Percentiles rank a stretch among this genome's conserved stretches.
These are phyloP conservation scores for Cladosporium austrohemisphaericum DNA, from an alignment of 2,329 filamentous ascomycete species.

Conservation along the genomic window DNA sequence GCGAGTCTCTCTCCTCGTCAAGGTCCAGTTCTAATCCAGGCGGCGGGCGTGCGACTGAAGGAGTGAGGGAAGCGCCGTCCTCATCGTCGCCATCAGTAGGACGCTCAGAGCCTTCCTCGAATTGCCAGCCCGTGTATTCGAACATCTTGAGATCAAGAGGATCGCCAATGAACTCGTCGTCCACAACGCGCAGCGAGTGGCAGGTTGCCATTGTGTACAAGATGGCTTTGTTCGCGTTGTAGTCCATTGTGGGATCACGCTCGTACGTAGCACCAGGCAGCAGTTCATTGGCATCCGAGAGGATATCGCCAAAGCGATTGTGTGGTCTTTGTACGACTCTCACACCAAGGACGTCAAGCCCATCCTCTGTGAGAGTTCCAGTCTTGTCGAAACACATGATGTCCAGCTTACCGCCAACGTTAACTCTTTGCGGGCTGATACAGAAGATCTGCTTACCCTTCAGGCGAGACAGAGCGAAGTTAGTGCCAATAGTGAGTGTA, in stretches of 20 bases:
- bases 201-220: conserved; percentile 97
- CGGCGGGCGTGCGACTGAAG: conserved; percentile 85
- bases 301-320: conserved; percentile 69
- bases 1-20: conserved; percentile 46
- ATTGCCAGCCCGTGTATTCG: conserved; percentile 89
- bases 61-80: conserved; percentile 70
- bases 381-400: conserved; percentile 99
- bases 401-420: conserved; percentile 92
- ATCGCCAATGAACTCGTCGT: conserved; percentile 85
- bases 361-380: conserved; percentile 95
- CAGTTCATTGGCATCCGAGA: conserved; percentile 61
- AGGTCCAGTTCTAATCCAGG: conserved; percentile 55
- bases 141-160: conserved; percentile 98
- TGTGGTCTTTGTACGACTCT: conserved; percentile 66
- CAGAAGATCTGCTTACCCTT: conserved; percentile 93
- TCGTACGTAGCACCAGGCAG: conserved; percentile 54
- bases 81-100: conserved; percentile 62
- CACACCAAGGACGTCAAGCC: conserved; percentile 86
- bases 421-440: conserved; percentile 94
- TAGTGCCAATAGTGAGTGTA: conserved; percentile 92
- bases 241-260: conserved; percentile 58
- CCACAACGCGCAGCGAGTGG: conserved; percentile 82
- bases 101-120: conserved; percentile 77
- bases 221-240: conserved; percentile 63
- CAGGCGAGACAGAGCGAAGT: conserved; percentile 82